phyloP scores from a whole-genome alignment of 768 basidiomycete genomes.

The Mycena galopus region DNA sequence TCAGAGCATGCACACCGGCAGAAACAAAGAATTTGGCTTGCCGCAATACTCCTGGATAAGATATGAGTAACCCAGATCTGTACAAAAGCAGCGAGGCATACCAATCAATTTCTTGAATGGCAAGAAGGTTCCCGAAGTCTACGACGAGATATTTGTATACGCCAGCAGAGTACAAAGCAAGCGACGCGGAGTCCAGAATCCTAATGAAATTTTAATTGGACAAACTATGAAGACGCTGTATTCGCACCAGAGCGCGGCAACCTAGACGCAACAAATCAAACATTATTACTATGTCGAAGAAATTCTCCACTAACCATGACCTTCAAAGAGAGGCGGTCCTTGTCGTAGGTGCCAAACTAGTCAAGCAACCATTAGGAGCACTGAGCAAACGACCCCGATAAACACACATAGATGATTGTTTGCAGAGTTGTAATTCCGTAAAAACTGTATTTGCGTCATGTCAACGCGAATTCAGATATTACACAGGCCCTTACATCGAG shows the following conservation, averaged over 20 bases:
- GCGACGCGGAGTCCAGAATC: neutral
- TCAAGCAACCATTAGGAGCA: neutral
- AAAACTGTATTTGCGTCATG: neutral
- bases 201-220: neutral
- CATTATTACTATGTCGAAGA: neutral
- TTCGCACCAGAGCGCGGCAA: neutral
- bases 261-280: neutral
- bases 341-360: neutral
- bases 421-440: conserved; percentile 9
- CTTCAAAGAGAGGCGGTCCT: neutral
- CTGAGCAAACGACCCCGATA: neutral
- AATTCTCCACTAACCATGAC: neutral
- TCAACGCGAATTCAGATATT: neutral
- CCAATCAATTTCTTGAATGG: neutral
- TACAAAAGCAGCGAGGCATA: neutral
- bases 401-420: neutral
- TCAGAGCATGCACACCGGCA: neutral
- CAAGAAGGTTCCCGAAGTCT: neutral
- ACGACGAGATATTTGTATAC: neutral
- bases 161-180: neutral
- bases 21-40: neutral
- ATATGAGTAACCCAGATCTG: neutral
- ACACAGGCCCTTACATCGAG: neutral
- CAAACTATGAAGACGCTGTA: neutral
- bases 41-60: conserved; percentile 1